Base-by-base conservation (phyloP, 2,329 filamentous ascomycete species). In the Aureobasidium melanogenum region DNA sequence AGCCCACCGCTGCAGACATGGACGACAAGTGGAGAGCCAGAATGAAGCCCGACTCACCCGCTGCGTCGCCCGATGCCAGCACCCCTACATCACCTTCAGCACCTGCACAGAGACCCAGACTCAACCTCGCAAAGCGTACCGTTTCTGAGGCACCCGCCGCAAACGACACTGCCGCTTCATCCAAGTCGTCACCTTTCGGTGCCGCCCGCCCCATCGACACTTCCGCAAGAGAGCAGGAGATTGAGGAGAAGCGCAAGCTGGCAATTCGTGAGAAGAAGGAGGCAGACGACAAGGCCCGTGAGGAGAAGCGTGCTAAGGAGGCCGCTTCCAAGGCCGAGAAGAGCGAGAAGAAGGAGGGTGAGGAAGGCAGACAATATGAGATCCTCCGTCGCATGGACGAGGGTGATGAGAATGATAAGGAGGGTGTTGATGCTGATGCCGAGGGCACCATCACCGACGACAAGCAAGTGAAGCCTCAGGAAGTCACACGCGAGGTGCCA, bases 131-230 rank as follows among this genome's bases (percentile, higher is more conserved):
- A 66, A 97, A 97, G 83, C 86, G 94, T 67, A 97, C 92, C 4
- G 89, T 97, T 14, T 87, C 92, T 0, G 92, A 96, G 69, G 81
- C 85, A 26, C 73, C 79, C 10, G 63, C 75, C 17, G 71, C 69
- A 14, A 69, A 72, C 30, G 63, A 66, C 44, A 62, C 69, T 17
- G 63, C 68, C 19, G 72, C 77, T 32, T 88, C 94, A 69, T 79
- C 89, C 44, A 97, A 97, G 80, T 83, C 91, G 28, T 97, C 88
- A 74, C 91, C 91, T 43, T 99, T 99, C 72, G 94, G 94, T 69
- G 92, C 89, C 64, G 94, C 94, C 61, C 87, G 88, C 64, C 94
- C 94, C 60, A 96, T 97, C 68, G 92, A 99, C 76, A 97, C 93
- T 50, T 89, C 90, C 48, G 84, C 91, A 15, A 87, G 89, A 66